Percentiles rank a stretch among this genome's conserved stretches.
These are phyloP conservation scores for Theobroma grandiflorum DNA, from an alignment of 441 rosid species.

Conservation along the genomic window DNA sequence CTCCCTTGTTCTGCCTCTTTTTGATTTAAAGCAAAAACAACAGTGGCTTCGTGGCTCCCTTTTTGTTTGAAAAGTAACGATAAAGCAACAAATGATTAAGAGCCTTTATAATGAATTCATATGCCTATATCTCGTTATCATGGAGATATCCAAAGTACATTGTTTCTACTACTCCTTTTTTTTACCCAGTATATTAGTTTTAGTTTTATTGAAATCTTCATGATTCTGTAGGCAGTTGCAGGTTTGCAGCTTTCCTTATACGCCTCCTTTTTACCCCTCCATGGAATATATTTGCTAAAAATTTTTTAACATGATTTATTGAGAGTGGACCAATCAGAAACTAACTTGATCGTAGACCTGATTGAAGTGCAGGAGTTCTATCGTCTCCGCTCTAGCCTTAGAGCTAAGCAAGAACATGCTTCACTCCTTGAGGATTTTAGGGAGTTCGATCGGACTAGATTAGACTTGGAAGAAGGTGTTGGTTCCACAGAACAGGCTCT, in stretches of 20 bases:
- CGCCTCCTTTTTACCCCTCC: not conserved
- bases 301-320: conserved; percentile 7
- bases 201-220: not conserved
- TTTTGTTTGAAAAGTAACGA: not conserved
- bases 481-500: conserved; percentile 80
- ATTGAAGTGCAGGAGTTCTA: conserved; percentile 90
- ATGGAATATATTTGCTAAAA: not conserved
- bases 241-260: not conserved
- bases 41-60: not conserved
- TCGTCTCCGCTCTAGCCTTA: conserved; percentile 88
- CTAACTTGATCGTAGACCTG: conserved; percentile 36
- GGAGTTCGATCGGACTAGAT: conserved; percentile 89
- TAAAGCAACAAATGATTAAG: not conserved
- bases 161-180: not conserved
- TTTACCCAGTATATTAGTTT: not conserved
- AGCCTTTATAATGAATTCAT: not conserved
- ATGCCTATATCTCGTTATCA: not conserved
- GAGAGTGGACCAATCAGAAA: conserved; percentile 14
- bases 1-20: not conserved
- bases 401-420: conserved; percentile 94
- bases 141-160: not conserved
- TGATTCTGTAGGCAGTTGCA: not conserved
- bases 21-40: not conserved
- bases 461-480: conserved; percentile 90
- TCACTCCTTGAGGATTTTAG: conserved; percentile 94